Evolutionary conservation across 2,329 filamentous ascomycete genomes (phyloP).

Genomic region (Penicillium concentricum): DNA sequence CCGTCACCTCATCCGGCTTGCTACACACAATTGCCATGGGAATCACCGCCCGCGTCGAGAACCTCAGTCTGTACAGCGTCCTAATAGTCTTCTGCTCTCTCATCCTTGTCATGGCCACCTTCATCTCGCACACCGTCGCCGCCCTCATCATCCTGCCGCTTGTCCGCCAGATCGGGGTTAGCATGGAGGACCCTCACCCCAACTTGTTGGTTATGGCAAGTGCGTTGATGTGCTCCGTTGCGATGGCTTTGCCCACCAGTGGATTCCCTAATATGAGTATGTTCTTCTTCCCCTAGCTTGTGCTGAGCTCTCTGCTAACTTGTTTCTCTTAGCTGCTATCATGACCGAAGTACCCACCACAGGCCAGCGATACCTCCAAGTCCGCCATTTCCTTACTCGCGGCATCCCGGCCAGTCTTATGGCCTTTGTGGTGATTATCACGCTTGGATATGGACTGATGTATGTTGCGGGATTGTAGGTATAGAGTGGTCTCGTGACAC

Average conservation of each 20-base stretch:
- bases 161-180: constrained; percentile 78
- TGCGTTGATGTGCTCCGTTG: constrained; percentile 95
- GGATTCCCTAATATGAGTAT: constrained; percentile 99
- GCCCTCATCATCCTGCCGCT: constrained; percentile 92
- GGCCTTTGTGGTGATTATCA: constrained; percentile 77
- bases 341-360: constrained; percentile 97
- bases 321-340: constrained; percentile 69
- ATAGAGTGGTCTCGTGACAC: neutral
- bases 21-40: constrained; percentile 79
- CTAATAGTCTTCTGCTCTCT: constrained; percentile 79
- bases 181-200: constrained; percentile 86
- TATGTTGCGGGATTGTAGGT: constrained; percentile 63
- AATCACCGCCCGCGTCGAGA: constrained; percentile 72
- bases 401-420: constrained; percentile 85
- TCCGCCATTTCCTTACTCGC: constrained; percentile 92
- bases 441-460: constrained; percentile 90
- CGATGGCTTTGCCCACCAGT: constrained; percentile 92
- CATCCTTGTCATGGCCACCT: constrained; percentile 91
- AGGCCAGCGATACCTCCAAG: constrained; percentile 84
- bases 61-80: constrained; percentile 80
- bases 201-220: constrained; percentile 94
- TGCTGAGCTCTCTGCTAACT: constrained; percentile 11
- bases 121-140: constrained; percentile 96
- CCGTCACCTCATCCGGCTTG: constrained; percentile 88
- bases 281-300: constrained; percentile 43